phyloP scores from a whole-genome alignment of 345 rosid genomes.

The Barbarea vulgaris region DNA sequence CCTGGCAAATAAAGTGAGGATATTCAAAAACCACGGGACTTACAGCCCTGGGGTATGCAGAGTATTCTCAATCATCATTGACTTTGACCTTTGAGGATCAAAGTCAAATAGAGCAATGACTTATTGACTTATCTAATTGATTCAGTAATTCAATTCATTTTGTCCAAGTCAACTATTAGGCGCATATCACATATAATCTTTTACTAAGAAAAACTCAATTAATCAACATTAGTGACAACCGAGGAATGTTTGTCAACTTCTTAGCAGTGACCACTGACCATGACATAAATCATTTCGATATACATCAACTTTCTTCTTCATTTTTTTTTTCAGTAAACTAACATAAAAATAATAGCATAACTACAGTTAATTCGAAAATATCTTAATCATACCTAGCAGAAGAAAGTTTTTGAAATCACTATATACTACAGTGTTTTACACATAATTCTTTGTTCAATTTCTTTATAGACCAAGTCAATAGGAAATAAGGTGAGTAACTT shows the following conservation, averaged over 20 bases:
- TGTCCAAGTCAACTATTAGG: constrained; percentile 13
- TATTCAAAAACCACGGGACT: neutral
- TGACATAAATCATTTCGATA: neutral
- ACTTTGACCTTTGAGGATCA: neutral
- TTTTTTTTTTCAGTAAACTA: neutral
- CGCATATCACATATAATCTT: neutral
- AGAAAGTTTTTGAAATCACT: neutral
- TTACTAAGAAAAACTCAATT: neutral
- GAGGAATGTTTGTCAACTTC: constrained; percentile 1
- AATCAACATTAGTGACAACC: neutral
- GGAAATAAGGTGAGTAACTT: neutral
- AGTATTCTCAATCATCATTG: neutral
- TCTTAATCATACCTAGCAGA: constrained; percentile 9
- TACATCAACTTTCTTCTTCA: neutral
- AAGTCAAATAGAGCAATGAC: neutral
- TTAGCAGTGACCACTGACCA: neutral
- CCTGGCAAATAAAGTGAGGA: neutral
- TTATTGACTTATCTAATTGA: neutral
- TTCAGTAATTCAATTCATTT: neutral
- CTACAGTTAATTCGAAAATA: neutral
- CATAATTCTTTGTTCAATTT: neutral
- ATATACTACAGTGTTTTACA: neutral
- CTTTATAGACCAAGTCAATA: neutral
- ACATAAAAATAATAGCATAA: neutral
- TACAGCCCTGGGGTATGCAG: neutral